Percentiles rank a stretch among this genome's conserved stretches.
Evolutionary conservation across 495 filamentous ascomycete genomes (phyloP).

Genomic region (Choiromyces venosus): DNA sequence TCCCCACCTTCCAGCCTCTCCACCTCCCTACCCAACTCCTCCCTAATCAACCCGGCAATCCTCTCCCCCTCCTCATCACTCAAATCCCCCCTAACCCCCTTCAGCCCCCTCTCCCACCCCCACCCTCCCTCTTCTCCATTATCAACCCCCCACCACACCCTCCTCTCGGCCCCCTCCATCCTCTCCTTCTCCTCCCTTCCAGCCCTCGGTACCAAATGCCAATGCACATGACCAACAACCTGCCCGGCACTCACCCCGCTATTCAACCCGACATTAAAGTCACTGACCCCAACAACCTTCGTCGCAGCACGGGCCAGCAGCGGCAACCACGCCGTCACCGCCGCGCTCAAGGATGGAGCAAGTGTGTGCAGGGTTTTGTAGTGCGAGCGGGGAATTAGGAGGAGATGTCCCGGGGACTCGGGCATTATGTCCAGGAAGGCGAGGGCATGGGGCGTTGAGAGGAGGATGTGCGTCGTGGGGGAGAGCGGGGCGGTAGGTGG

Average conservation of each 20-base stretch:
- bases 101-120: neutral
- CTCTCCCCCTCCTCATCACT: constrained; percentile 74
- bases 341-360: constrained; percentile 3
- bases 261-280: constrained; percentile 94
- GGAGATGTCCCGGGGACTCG: constrained; percentile 68
- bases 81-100: constrained; percentile 72
- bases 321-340: constrained; percentile 65
- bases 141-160: constrained; percentile 65
- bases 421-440: constrained; percentile 92
- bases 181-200: constrained; percentile 42
- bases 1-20: constrained; percentile 48
- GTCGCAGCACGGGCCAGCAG: constrained; percentile 66
- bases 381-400: constrained; percentile 65
- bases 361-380: neutral
- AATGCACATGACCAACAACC: constrained; percentile 85
- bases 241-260: constrained; percentile 83
- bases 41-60: constrained; percentile 59
- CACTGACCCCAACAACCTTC: constrained; percentile 57
- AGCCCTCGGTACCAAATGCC: constrained; percentile 79
- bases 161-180: constrained; percentile 48
- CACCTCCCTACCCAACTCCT: constrained; percentile 53
- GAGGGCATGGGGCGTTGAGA: constrained; percentile 65
- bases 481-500: neutral
- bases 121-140: constrained; percentile 67
- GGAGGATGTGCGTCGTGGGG: constrained; percentile 59